Evolutionary conservation across 2,329 filamentous ascomycete genomes (phyloP).

Genomic region (Calcarisporium arbuscula): DNA sequence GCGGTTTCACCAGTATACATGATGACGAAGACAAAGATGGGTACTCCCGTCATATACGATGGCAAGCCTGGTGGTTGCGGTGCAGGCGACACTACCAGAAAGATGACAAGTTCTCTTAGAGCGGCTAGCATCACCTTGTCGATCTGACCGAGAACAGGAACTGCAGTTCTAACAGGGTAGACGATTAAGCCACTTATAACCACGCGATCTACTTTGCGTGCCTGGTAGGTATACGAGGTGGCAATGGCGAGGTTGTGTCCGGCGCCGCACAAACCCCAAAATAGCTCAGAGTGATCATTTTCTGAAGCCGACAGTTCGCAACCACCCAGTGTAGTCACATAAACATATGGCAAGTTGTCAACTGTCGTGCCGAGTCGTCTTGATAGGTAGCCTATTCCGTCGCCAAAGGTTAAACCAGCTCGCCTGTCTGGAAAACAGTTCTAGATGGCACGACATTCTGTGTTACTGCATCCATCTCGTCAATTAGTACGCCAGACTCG

Average conservation of each 20-base stretch:
- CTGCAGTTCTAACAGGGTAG: background rate
- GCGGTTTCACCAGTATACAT: background rate
- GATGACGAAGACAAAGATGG: constrained; percentile 1
- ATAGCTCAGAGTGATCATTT: constrained; percentile 1
- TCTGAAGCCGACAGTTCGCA: background rate
- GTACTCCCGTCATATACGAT: background rate
- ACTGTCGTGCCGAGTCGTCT: constrained; percentile 2
- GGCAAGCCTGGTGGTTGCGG: background rate
- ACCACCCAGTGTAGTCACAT: background rate
- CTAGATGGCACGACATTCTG: no score
- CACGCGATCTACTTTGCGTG: background rate
- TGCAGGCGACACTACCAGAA: background rate
- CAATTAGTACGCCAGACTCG: constrained; percentile 1
- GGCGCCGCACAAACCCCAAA: constrained; percentile 5
- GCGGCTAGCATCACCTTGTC: background rate
- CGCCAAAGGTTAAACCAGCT: constrained; percentile 3
- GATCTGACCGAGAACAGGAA: background rate
- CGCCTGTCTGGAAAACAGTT: no score
- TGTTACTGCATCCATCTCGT: constrained; percentile 1
- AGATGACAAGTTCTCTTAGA: constrained; percentile 1
- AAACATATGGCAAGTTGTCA: background rate
- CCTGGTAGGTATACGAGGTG: constrained; percentile 3
- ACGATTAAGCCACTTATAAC: constrained; percentile 1
- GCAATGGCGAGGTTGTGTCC: constrained; percentile 7
- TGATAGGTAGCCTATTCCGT: constrained; percentile 3